These are phyloP conservation scores for Talaromyces ruber DNA, from an alignment of 495 filamentous ascomycete genomes.

Conservation along the genomic window DNA sequence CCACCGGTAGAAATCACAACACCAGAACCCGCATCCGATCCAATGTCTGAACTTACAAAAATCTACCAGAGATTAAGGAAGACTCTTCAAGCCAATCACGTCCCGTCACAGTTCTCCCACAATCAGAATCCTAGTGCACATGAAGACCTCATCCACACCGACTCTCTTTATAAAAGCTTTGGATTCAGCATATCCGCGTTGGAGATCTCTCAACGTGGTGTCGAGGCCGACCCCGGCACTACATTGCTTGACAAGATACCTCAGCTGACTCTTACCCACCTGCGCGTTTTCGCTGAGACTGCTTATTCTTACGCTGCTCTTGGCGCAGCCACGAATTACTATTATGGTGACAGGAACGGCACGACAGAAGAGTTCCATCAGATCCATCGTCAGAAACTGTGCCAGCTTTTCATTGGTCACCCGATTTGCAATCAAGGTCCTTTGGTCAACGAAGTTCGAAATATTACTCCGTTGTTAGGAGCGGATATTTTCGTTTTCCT, in stretches of 20 bases:
- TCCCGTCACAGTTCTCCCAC: slow-evolving; percentile 43
- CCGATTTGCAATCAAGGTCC: slow-evolving; percentile 28
- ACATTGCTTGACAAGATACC: slow-evolving; percentile 82
- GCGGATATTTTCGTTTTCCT: slow-evolving; percentile 85
- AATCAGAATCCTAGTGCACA: slow-evolving; percentile 24
- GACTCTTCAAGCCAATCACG: slow-evolving; percentile 64
- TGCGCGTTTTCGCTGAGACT: slow-evolving; percentile 87
- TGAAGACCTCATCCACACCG: slow-evolving; percentile 52
- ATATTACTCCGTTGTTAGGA: slow-evolving; percentile 58
- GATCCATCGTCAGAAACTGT: slow-evolving; percentile 64
- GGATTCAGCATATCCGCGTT: slow-evolving; percentile 84
- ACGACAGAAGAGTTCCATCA: slow-evolving; percentile 59
- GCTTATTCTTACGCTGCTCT: slow-evolving; percentile 75
- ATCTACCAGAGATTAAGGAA: slow-evolving; percentile 75
- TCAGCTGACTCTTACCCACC: slow-evolving; percentile 69
- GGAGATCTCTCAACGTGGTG: slow-evolving; percentile 87
- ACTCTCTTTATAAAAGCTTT: slow-evolving; percentile 63
- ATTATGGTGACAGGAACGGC: slow-evolving; percentile 41
- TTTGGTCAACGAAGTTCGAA: slow-evolving; percentile 35
- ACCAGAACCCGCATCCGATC: slow-evolving; percentile 13
- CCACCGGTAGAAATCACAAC: slow-evolving; percentile 22
- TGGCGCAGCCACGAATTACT: slow-evolving; percentile 51
- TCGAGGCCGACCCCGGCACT: slow-evolving; percentile 63
- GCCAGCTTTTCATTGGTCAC: slow-evolving; percentile 63
- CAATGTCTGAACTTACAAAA: slow-evolving; percentile 63